Conservation (phyloP, 2,329 filamentous ascomycete species). For the Pseudogymnoascus sp. region DNA sequence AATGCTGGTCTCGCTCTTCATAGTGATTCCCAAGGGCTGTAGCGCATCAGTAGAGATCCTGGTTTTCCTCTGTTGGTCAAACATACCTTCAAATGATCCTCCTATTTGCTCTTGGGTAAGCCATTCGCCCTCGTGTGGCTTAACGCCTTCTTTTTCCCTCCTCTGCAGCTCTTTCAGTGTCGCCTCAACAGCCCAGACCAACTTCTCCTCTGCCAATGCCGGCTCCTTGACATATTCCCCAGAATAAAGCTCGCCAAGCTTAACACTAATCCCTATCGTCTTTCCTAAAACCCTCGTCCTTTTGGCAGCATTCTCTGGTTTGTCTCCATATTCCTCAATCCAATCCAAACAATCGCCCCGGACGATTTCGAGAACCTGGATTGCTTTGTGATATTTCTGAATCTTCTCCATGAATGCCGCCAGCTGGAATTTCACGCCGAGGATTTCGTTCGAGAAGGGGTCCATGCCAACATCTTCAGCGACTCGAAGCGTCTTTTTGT, state of each 20-base stretch:
- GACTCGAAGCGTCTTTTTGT: constrained; percentile 68
- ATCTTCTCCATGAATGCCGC: constrained; percentile 74
- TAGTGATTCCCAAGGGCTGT: constrained; percentile 69
- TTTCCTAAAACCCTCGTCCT: constrained; percentile 65
- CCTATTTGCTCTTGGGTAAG: constrained; percentile 64
- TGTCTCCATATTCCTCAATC: constrained; percentile 50
- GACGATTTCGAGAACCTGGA: constrained; percentile 72
- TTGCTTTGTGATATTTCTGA: constrained; percentile 60
- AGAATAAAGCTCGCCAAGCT: constrained; percentile 77
- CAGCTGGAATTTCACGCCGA: constrained; percentile 81
- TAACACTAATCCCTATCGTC: constrained; percentile 68
- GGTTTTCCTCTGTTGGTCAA: not conserved
- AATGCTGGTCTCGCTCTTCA: constrained; percentile 63
- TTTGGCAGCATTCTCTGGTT: constrained; percentile 35
- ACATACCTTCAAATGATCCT: constrained; percentile 59
- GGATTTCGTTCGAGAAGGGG: constrained; percentile 81
- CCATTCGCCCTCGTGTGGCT: constrained; percentile 65
- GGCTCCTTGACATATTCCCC: constrained; percentile 67
- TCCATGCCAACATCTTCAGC: constrained; percentile 72
- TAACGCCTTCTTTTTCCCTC: constrained; percentile 53
- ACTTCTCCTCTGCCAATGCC: constrained; percentile 64
- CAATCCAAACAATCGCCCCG: constrained; percentile 60
- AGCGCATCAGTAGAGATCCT: constrained; percentile 24
- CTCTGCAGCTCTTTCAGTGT: constrained; percentile 63
- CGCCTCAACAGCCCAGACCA: constrained; percentile 77